Conservation (phyloP, 805 yeast species). For the Saturnispora dispora region DNA sequence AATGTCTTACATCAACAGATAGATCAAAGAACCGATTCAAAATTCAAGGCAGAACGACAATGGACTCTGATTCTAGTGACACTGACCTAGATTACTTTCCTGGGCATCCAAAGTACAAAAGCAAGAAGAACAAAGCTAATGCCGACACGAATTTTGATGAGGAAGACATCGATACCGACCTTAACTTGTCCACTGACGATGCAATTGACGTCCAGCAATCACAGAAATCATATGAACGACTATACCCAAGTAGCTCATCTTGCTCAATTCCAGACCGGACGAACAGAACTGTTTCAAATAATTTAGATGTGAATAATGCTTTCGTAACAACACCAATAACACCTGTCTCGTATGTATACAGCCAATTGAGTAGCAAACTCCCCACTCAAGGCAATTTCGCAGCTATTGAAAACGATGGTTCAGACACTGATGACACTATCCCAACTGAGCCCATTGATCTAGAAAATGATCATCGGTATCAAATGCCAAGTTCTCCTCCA, state of each 20-base stretch:
- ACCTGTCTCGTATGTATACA: slow-evolving; percentile 18
- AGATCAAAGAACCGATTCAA: neutral
- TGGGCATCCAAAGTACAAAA: slow-evolving; percentile 3
- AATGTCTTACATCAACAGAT: neutral
- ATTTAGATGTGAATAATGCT: neutral
- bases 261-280: neutral
- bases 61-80: slow-evolving; percentile 3
- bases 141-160: neutral
- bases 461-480: slow-evolving; percentile 5
- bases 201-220: neutral
- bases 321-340: neutral
- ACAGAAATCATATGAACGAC: neutral
- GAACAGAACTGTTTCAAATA: neutral
- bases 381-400: neutral
- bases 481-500: slow-evolving; percentile 4
- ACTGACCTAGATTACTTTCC: slow-evolving; percentile 6
- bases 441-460: neutral
- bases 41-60: neutral
- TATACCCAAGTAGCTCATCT: neutral
- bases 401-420: slow-evolving; percentile 2
- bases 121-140: neutral
- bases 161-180: neutral
- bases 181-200: neutral
- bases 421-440: slow-evolving; percentile 3
- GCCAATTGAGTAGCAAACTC: neutral